Base-by-base conservation (phyloP, 345 rosid genomes). In the Euphorbia pulcherrima region DNA sequence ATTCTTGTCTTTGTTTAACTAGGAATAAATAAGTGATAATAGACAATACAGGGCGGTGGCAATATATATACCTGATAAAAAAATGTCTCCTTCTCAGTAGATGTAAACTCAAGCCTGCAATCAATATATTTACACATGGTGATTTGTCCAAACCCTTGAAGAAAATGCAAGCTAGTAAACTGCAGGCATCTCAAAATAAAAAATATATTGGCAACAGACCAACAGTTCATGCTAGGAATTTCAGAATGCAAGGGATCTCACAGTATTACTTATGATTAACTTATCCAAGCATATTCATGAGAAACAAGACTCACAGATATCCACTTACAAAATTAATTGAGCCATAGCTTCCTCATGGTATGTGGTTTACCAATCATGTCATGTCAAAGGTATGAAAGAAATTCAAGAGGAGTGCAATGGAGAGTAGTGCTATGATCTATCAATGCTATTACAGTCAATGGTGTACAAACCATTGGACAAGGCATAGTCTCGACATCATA, bases 41-140 rank as follows among this genome's bases (percentile, higher is more conserved):
- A 57, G 35, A 46, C 33, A 16, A 52, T 13, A 28, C 24, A 26
- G 2, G 41, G 4, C 16, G 48, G 17, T 16, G 14, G 8, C 29
- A 46, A 27, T 27, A 63, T 13, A 41, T 56, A 39, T 79, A 88
- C 97, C 97, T 91, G 96, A 77, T 70, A 77, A 79, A 94, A 87
- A 76, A 94, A 83, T 30, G 82, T 81, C 76, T 91, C 92, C 83
- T 89, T 91, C 78, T 91, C 96, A 37, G 85, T 82, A 76, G 81
- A 80, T 51, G 89, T 75, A 78, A 91, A 89, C 68, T 94, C 99
- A 75, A 85, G 87, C 99, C 99, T 94, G 66, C 62, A 80, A 57
- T 72, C 28, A 56, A 65, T 68, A 73, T 39, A 75, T 61, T 47
- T 30, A 60, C 48, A 46, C 8, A 59, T 6, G 29, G 33, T 11